Percentiles rank a stretch among this genome's conserved stretches.
These are phyloP conservation scores for Bipolaris gigantea DNA, from an alignment of 2,329 filamentous ascomycete species.

Conservation along the genomic window DNA sequence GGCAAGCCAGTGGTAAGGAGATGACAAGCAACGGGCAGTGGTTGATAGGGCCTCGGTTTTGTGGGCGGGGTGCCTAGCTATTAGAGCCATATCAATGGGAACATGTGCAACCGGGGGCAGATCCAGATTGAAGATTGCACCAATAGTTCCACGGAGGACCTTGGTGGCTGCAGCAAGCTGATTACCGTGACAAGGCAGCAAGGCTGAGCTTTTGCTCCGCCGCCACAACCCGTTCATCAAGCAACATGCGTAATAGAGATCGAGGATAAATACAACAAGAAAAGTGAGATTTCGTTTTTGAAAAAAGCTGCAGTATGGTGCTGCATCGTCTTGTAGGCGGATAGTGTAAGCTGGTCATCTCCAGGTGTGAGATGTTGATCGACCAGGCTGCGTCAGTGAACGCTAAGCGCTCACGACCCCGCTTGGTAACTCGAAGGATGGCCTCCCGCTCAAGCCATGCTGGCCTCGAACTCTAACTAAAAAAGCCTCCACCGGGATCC, in stretches of 20 bases:
- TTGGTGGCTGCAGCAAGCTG: slow-evolving; percentile 14
- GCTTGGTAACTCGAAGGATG: not conserved
- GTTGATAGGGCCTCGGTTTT: not conserved
- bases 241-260: not conserved
- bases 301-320: not conserved
- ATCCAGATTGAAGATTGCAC: not conserved
- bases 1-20: not conserved
- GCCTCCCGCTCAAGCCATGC: not conserved
- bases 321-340: not conserved
- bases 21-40: not conserved
- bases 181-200: slow-evolving; percentile 3
- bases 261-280: not conserved
- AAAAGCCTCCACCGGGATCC: not conserved
- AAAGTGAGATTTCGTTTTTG: not conserved
- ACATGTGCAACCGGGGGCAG: not conserved
- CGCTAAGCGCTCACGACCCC: slow-evolving; percentile 6
- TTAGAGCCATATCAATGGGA: not conserved
- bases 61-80: not conserved
- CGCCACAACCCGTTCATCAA: not conserved
- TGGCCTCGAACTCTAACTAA: not conserved
- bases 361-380: not conserved
- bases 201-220: slow-evolving; percentile 4
- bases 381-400: slow-evolving; percentile 1
- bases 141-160: slow-evolving; percentile 5
- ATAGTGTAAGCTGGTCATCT: not conserved